phyloP scores from a whole-genome alignment of 2,329 filamentous ascomycete genomes.

The Zymoseptoria ardabiliae region DNA sequence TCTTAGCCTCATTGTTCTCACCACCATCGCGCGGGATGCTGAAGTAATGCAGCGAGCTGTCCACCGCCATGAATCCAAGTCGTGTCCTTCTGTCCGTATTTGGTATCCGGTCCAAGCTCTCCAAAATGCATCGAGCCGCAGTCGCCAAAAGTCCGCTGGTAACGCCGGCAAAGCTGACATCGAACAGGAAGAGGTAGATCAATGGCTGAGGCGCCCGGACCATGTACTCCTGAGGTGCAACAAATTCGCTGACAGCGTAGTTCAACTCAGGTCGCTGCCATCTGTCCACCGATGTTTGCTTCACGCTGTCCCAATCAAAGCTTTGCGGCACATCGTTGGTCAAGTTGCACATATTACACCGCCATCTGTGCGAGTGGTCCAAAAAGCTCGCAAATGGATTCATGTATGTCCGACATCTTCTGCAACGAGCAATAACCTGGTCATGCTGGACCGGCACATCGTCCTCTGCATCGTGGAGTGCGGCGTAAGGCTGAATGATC shows the following conservation, averaged over 20 bases:
- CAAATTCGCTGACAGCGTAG: slow-evolving; percentile 93
- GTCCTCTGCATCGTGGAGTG: slow-evolving; percentile 89
- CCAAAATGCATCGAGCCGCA: slow-evolving; percentile 83
- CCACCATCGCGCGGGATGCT: slow-evolving; percentile 82
- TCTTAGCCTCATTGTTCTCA: slow-evolving; percentile 75
- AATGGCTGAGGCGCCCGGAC: slow-evolving; percentile 91
- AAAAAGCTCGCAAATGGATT: slow-evolving; percentile 96
- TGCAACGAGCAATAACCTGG: slow-evolving; percentile 93
- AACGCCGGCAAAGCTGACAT: slow-evolving; percentile 85
- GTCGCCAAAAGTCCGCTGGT: slow-evolving; percentile 88
- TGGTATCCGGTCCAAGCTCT: slow-evolving; percentile 94
- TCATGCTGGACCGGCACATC: slow-evolving; percentile 87
- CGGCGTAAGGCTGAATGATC: slow-evolving; percentile 89
- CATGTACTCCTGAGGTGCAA: slow-evolving; percentile 99
- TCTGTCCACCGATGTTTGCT: slow-evolving; percentile 84
- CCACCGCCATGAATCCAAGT: slow-evolving; percentile 90
- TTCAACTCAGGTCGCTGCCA: slow-evolving; percentile 92
- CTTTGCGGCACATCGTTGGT: slow-evolving; percentile 99
- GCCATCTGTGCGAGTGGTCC: slow-evolving; percentile 94
- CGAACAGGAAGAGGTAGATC: slow-evolving; percentile 91
- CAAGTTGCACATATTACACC: slow-evolving; percentile 99
- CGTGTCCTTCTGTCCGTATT: slow-evolving; percentile 90
- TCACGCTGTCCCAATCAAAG: slow-evolving; percentile 92
- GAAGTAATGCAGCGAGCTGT: slow-evolving; percentile 93
- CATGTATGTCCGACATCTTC: slow-evolving; percentile 93